Percentiles rank a stretch among this genome's conserved stretches.
phyloP scores from a whole-genome alignment of 805 yeast species.

The Clavispora carvajalis region DNA sequence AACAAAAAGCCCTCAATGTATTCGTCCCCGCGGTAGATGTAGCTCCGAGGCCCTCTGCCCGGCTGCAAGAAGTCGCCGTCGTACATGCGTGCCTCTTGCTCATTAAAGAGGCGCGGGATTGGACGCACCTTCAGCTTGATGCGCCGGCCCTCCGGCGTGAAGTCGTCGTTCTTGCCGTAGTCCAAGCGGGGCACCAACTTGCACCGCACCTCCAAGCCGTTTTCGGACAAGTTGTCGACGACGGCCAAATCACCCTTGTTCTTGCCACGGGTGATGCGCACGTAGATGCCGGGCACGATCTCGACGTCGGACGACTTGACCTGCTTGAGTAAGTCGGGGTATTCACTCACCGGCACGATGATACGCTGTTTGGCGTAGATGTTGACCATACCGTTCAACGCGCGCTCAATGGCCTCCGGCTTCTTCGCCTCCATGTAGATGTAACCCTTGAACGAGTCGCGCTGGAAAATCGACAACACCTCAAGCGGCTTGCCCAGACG shows the following conservation, averaged over 20 bases:
- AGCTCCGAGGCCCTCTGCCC: conserved; percentile 56
- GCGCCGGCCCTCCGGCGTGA: conserved; percentile 42
- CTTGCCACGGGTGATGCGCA: conserved; percentile 83
- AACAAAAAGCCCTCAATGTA: conserved; percentile 82
- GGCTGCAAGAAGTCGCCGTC: conserved; percentile 71
- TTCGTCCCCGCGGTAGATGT: conserved; percentile 78
- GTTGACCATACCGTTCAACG: conserved; percentile 85
- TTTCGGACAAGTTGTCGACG: conserved; percentile 89
- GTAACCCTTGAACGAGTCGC: conserved; percentile 90
- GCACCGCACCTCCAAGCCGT: conserved; percentile 91
- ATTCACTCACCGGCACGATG: conserved; percentile 91
- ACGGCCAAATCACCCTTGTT: conserved; percentile 91
- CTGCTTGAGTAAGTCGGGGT: conserved; percentile 88
- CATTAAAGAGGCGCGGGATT: conserved; percentile 79
- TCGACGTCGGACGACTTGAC: conserved; percentile 83
- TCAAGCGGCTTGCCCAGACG: conserved; percentile 75
- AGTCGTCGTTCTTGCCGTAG: conserved; percentile 63
- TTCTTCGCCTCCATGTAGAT: conserved; percentile 92
- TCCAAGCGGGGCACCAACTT: conserved; percentile 91
- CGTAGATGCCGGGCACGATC: conserved; percentile 87
- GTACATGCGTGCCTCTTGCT: conserved; percentile 79
- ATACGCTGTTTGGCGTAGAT: conserved; percentile 69
- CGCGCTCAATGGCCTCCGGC: conserved; percentile 85
- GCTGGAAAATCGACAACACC: conserved; percentile 84
- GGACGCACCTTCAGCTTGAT: conserved; percentile 66